Conservation (phyloP, 352 stramenopile species). For the Phytopythium litorale region DNA sequence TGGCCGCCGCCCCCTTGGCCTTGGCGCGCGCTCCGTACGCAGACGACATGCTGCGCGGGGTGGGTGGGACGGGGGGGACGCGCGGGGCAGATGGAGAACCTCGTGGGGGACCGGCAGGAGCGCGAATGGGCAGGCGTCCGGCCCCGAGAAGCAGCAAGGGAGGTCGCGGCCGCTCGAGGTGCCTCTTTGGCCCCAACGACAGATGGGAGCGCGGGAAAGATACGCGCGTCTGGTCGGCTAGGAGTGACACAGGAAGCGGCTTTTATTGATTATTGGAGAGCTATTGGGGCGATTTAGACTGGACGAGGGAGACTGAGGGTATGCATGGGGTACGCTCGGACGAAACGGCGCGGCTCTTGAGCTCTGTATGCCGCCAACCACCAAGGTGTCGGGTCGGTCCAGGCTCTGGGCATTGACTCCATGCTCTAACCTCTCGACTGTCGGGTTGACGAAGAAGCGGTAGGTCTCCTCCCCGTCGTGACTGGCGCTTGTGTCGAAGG, state of each 20-base stretch:
- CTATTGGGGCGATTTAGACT: not conserved
- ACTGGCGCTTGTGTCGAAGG: too few species aligned
- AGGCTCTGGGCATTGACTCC: too few species aligned
- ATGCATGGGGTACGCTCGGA: not conserved
- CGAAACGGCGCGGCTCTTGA: not conserved
- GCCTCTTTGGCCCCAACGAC: not conserved
- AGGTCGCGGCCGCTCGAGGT: not conserved
- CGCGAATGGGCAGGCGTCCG: not conserved
- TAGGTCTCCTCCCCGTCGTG: too few species aligned
- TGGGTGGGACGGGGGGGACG: not conserved
- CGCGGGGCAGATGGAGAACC: not conserved
- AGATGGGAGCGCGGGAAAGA: not conserved
- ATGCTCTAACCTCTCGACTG: too few species aligned
- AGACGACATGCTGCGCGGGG: slow-evolving; percentile 41
- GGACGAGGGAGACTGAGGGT: not conserved
- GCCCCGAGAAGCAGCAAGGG: not conserved
- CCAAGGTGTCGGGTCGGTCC: too few species aligned
- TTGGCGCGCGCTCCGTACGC: slow-evolving; percentile 67
- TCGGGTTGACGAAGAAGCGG: too few species aligned
- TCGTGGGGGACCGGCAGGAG: not conserved
- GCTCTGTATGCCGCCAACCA: not conserved
- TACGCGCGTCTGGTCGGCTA: not conserved
- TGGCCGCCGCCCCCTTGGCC: slow-evolving; percentile 60
- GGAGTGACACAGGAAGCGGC: not conserved
- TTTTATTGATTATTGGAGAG: not conserved